Evolutionary conservation across 352 stramenopile genomes (phyloP), one percentile per base, ranked within the genome.

Genomic region (Phytopythium ostracodes): DNA sequence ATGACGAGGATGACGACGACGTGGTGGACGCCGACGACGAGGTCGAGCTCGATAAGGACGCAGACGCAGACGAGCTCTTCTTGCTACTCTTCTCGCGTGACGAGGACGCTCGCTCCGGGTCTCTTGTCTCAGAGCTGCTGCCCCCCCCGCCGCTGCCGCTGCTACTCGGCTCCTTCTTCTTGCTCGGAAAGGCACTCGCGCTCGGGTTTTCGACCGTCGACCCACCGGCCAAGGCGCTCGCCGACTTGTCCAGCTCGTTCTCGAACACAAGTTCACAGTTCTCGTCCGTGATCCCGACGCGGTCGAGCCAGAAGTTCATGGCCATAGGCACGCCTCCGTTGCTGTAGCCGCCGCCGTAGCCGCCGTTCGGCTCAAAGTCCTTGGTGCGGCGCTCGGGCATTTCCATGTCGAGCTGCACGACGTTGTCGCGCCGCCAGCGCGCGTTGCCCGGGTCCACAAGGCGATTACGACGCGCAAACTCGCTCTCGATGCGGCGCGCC

Each of bases 401-500:
- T 29, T 96, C 91, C 68, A 98, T 79, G 29, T 98, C 92, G 9
- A 98, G 67, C 42, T 89, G 75, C 40, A 96, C 77, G 11, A 98
- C 83, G 55, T 98, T 94, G 50, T 98, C 91, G n/a, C 67, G 76
- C 24, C 83, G 81, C 83, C 92, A 98, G 12, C 91, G 77, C 33
- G 88, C 67, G 66, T 98, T 98, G 14, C 77, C 66, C 22, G 96
- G 91, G 29, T 96, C 90, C 22, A 91, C 81, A 43, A 95, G 86
- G 9, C 89, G 75, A 55, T 92, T 90, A 22, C 78, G 76, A 53
- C 86, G 78, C 8, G 89, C 81, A 63, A 96, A 98, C 46, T 98
- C 92, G 35, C 91, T 98, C 66, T 98, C 94, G 36, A 97, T 92
- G 38, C 91, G 78, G 14, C 82, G 68, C 6, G 87, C 67, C n/a